A percentile compares a stretch with the other conserved stretches of the same genome.
Evolutionary conservation across 2,329 filamentous ascomycete species (phyloP).

Genomic region (Chrysoporthe puriensis): DNA sequence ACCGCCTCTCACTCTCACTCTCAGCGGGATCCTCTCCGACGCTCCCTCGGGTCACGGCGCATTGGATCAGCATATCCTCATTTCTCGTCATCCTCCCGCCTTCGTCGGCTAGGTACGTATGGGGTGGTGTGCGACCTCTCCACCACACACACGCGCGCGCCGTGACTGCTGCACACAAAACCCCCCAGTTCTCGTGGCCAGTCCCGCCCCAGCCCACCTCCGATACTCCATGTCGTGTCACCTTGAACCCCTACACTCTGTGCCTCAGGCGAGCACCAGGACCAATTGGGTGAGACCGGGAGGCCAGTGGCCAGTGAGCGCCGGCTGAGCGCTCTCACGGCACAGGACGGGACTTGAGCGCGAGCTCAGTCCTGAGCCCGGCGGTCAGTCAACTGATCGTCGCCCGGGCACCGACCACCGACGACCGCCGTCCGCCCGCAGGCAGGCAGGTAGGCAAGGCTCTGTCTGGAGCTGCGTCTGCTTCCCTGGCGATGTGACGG

Average conservation of each 20-base stretch:
- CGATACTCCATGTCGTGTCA: constrained; percentile 8
- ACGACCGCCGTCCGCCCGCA: background rate
- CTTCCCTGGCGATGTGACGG: background rate
- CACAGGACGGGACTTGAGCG: background rate
- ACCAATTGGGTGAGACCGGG: background rate
- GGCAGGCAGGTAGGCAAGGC: background rate
- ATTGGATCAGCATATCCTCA: background rate
- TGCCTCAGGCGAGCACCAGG: background rate
- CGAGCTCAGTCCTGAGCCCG: background rate
- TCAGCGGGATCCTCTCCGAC: background rate
- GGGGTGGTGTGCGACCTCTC: background rate
- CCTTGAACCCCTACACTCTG: background rate
- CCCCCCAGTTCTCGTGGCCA: background rate
- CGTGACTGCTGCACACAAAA: background rate
- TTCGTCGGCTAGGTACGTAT: constrained; percentile 12
- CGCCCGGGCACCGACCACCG: constrained; percentile 5
- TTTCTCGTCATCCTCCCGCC: background rate
- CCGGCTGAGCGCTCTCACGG: background rate
- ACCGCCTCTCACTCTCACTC: background rate
- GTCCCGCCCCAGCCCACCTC: background rate
- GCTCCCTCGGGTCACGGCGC: background rate
- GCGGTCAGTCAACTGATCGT: background rate
- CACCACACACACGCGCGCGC: background rate
- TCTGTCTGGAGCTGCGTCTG: background rate
- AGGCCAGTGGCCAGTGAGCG: background rate